Evolutionary conservation across 139 green algal genomes (phyloP).

Genomic region (Edaphochlamys debaryana): DNA sequence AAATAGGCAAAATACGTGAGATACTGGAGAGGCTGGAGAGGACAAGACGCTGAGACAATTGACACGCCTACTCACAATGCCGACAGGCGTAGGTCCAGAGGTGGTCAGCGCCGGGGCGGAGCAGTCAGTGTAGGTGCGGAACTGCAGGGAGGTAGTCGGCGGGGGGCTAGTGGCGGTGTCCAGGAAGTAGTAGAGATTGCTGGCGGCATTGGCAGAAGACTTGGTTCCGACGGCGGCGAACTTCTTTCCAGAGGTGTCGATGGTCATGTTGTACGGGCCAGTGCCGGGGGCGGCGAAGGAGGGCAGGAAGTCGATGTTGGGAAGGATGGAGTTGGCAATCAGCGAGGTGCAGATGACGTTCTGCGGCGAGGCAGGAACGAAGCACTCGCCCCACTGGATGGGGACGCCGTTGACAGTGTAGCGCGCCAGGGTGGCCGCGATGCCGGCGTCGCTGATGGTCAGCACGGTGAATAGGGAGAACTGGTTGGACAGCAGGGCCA

Average conservation of each 20-base stretch:
- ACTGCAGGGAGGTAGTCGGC: too few species aligned
- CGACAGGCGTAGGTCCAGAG: too few species aligned
- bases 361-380: too few species aligned
- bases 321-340: not conserved
- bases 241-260: too few species aligned
- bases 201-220: not conserved
- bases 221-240: not conserved
- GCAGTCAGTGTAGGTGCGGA: too few species aligned
- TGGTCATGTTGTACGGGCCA: not conserved
- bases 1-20: too few species aligned
- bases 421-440: not conserved
- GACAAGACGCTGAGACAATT: too few species aligned
- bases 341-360: not conserved
- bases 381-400: too few species aligned
- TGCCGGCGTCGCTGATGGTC: not conserved
- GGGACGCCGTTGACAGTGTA: not conserved
- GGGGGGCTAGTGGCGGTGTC: constrained; percentile 2
- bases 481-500: not conserved
- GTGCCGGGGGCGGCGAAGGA: not conserved
- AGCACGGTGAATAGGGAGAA: not conserved
- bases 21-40: too few species aligned
- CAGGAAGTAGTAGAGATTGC: not conserved
- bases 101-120: too few species aligned
- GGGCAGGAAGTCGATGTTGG: not conserved
- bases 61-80: too few species aligned